Evolutionary conservation across 2,329 filamentous ascomycete genomes (phyloP).

Genomic region (Fusarium brevicatenulatum): DNA sequence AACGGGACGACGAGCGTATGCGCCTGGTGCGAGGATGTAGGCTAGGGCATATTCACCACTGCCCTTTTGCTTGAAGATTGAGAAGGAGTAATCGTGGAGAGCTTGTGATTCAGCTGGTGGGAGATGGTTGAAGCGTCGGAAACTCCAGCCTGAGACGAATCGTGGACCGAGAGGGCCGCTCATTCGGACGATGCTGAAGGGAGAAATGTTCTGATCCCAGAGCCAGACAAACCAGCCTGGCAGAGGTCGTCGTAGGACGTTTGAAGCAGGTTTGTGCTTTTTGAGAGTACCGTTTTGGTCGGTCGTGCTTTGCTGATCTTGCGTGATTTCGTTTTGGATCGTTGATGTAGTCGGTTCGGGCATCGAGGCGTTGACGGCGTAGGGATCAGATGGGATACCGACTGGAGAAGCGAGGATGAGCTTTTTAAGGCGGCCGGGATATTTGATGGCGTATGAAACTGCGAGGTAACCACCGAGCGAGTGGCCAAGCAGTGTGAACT

Average conservation of each 20-base stretch:
- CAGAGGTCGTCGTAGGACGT: conserved; percentile 63
- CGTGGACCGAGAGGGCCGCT: conserved; percentile 89
- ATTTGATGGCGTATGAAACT: conserved; percentile 94
- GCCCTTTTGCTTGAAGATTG: conserved; percentile 90
- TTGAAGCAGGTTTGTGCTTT: conserved; percentile 47
- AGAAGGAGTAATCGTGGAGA: conserved; percentile 93
- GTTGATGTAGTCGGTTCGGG: conserved; percentile 80
- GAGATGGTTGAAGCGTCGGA: conserved; percentile 89
- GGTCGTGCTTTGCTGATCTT: conserved; percentile 71
- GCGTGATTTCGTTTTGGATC: conserved; percentile 79
- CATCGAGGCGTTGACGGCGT: conserved; percentile 82
- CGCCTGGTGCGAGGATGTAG: conserved; percentile 92
- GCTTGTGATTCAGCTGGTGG: conserved; percentile 82
- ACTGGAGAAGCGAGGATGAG: conserved; percentile 94
- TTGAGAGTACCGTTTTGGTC: conserved; percentile 51
- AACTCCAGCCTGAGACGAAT: conserved; percentile 94
- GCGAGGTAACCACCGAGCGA: conserved; percentile 95
- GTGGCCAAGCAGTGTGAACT: conserved; percentile 93
- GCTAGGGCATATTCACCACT: conserved; percentile 94
- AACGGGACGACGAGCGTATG: conserved; percentile 87
- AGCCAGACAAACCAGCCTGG: conserved; percentile 91
- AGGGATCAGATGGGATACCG: conserved; percentile 93
- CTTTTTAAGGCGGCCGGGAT: conserved; percentile 94
- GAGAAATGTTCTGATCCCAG: conserved; percentile 97
- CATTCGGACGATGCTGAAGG: conserved; percentile 90